Evolutionary conservation across 1,284 basidiomycete genomes (phyloP).

Genomic region (Tranzscheliella williamsii): DNA sequence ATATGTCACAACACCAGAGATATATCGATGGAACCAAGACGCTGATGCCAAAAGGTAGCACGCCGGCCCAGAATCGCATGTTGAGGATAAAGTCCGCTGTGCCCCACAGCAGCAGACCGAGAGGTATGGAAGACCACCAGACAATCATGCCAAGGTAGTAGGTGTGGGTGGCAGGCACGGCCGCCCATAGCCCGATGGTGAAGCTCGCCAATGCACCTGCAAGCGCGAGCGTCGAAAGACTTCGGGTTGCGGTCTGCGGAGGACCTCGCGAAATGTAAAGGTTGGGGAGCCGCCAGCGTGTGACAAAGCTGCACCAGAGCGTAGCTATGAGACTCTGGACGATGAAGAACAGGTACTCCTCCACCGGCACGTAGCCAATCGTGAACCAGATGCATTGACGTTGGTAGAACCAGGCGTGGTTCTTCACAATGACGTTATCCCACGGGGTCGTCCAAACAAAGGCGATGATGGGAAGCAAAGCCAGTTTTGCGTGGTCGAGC

Average conservation of each 20-base stretch:
- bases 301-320: slow-evolving; percentile 44
- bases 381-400: slow-evolving; percentile 48
- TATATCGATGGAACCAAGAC: slow-evolving; percentile 34
- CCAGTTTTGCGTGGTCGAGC: slow-evolving; percentile 47
- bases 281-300: slow-evolving; percentile 46
- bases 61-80: slow-evolving; percentile 18
- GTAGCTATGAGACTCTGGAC: slow-evolving; percentile 53
- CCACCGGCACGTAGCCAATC: slow-evolving; percentile 49
- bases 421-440: slow-evolving; percentile 51
- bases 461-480: slow-evolving; percentile 47
- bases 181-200: slow-evolving; percentile 12
- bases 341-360: slow-evolving; percentile 57
- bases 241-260: neutral
- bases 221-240: slow-evolving; percentile 5
- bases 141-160: slow-evolving; percentile 56
- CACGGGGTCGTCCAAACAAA: slow-evolving; percentile 56
- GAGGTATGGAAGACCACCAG: slow-evolving; percentile 50
- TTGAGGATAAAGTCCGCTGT: slow-evolving; percentile 28
- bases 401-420: slow-evolving; percentile 51
- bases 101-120: slow-evolving; percentile 46
- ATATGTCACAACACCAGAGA: slow-evolving; percentile 48
- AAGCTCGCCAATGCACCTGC: slow-evolving; percentile 2
- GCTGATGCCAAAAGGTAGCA: slow-evolving; percentile 12
- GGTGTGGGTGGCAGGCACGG: slow-evolving; percentile 12
- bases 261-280: slow-evolving; percentile 12